Evolutionary conservation across 2,329 filamentous ascomycete genomes (phyloP).

Genomic region (Aspergillus brunneoviolaceus): DNA sequence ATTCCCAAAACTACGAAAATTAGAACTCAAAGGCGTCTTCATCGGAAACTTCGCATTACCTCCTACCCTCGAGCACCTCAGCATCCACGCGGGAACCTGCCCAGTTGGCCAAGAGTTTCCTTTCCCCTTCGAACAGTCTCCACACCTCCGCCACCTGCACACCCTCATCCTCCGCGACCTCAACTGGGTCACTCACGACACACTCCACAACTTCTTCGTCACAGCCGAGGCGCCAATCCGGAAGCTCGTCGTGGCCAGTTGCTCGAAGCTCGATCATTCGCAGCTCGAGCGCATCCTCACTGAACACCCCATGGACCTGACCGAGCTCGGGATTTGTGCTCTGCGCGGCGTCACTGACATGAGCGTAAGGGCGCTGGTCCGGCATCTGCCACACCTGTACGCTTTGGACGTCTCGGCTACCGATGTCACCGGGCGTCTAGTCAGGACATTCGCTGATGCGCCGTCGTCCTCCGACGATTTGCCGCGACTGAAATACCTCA

Average conservation of each 20-base stretch:
- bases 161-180: conserved; percentile 31
- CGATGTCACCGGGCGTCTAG: conserved; percentile 33
- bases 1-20: conserved; percentile 25
- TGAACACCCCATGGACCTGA: conserved; percentile 22
- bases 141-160: conserved; percentile 26
- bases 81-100: conserved; percentile 25
- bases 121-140: conserved; percentile 10
- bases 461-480: conserved; percentile 9
- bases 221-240: conserved; percentile 23
- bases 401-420: conserved; percentile 36
- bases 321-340: conserved; percentile 31
- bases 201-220: conserved; percentile 18
- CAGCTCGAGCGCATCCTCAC: conserved; percentile 19
- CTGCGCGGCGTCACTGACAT: conserved; percentile 29
- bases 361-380: conserved; percentile 18
- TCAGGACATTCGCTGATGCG: conserved; percentile 35
- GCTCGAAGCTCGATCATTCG: conserved; percentile 20
- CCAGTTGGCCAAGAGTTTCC: conserved; percentile 11
- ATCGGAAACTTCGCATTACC: conserved; percentile 27
- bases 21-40: conserved; percentile 30
- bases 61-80: conserved; percentile 29
- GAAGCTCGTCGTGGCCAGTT: conserved; percentile 29
- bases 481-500: conserved; percentile 22
- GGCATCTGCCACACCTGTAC: conserved; percentile 29
- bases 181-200: conserved; percentile 22